Conservation (phyloP, 305 asterid genomes). For the Fraxinus sp. region DNA sequence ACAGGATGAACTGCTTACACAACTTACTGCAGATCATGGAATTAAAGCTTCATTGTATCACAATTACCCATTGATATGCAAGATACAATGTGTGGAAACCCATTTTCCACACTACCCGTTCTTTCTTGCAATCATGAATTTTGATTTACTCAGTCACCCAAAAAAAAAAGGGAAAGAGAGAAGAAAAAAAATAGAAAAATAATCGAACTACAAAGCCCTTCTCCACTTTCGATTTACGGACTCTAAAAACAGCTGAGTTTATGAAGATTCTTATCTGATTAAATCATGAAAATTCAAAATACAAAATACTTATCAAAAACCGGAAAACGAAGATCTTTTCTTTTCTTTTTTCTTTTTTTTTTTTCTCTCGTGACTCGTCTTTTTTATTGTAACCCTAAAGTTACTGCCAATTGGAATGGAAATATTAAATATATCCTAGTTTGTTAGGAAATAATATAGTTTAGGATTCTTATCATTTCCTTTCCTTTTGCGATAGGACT, state of each 20-base stretch:
- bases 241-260: neutral
- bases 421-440: neutral
- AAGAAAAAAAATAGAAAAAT: neutral
- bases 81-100: neutral
- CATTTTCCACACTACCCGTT: neutral
- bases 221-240: neutral
- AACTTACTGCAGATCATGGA: neutral
- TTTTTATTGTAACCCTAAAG: neutral
- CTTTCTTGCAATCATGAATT: neutral
- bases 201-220: neutral
- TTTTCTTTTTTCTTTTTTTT: neutral
- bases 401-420: neutral
- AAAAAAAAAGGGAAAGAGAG: neutral
- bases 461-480: neutral
- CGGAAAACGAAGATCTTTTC: neutral
- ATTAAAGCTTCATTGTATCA: conserved; percentile 12
- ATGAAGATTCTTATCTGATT: neutral
- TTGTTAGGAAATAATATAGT: neutral
- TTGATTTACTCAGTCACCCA: neutral
- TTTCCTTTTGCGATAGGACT: neutral
- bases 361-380: neutral
- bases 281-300: neutral
- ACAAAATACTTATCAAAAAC: neutral
- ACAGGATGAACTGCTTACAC: neutral
- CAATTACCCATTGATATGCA: neutral